These are phyloP conservation scores for Solanum hybrid DNA, from an alignment of 305 asterid genomes.

Conservation along the genomic window DNA sequence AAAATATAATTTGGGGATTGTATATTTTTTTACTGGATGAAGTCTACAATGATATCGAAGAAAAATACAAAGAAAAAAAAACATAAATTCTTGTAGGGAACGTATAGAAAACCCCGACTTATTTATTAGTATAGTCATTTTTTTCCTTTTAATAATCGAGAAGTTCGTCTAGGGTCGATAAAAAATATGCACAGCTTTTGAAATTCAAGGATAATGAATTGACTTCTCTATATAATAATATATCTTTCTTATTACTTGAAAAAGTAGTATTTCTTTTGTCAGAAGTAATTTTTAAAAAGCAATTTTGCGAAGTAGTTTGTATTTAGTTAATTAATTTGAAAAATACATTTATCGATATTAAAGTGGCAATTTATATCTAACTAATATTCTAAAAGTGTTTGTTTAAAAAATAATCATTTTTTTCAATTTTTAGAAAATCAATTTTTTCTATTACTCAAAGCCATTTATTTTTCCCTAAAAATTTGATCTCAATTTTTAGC, in stretches of 20 bases:
- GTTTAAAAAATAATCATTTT: background rate
- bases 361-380: background rate
- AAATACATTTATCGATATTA: too few relatives aligned
- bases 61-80: background rate
- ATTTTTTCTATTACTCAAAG: background rate
- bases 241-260: background rate
- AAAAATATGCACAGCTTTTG: rapidly evolving
- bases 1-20: background rate
- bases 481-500: background rate
- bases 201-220: background rate
- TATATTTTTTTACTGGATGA: background rate
- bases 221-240: background rate
- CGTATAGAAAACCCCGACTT: background rate
- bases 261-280: background rate
- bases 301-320: background rate
- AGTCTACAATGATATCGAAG: background rate
- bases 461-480: background rate
- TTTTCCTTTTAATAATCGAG: background rate
- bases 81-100: background rate
- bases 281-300: background rate
- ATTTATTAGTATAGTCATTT: background rate
- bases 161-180: background rate
- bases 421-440: background rate
- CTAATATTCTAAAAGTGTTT: background rate
- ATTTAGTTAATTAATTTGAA: background rate